Base-by-base conservation (phyloP, 345 rosid genomes). In the Melaleuca alternifolia region DNA sequence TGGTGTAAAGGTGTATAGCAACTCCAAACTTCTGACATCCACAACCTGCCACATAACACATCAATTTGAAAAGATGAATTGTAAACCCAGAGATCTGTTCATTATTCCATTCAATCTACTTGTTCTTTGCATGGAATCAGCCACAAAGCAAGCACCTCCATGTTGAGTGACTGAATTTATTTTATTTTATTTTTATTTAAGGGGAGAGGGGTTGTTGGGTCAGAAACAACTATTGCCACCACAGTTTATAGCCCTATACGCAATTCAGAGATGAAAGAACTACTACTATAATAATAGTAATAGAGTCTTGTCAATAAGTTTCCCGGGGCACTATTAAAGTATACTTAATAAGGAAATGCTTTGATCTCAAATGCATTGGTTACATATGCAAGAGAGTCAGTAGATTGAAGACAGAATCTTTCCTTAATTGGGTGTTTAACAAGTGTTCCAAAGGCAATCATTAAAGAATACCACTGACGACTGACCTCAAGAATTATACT, bases 1-100 rank as follows among this genome's bases (percentile, higher is more conserved):
- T 61, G 96, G 98, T 81, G 92, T 92, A 88, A 94, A 96, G 54
- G 94, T 89, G 86, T 93, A 94, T 28, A 94, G 82, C 83, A 94
- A 88, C 82, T 91, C 91, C n/a, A 89, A 93, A 89, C 93, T 94
- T 83, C 87, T 89, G 89, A 90, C 91, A 87, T 94, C 98, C 90
- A 96, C 92, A 71, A 92, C 92, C 99, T 96, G 37, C 65, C 54
- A 62, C 57, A 37, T n/a, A 50, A 61, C 56, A 85, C 15, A 5
- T 57, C 46, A 85, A 62, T 37, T 46, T 46, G 79, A 62, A 50
- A 28, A 61, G 48, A n/a, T 37, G 26, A 65, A 83, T 51, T 50
- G 26, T 8, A 83, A 46, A 51, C 28, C 41, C 4, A 30, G 46
- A 37, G 79, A 71, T 37, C 79, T 33, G 48, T 37, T 33, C 48